phyloP scores from a whole-genome alignment of 2,329 filamentous ascomycete genomes.

The Penicillium sp. region DNA sequence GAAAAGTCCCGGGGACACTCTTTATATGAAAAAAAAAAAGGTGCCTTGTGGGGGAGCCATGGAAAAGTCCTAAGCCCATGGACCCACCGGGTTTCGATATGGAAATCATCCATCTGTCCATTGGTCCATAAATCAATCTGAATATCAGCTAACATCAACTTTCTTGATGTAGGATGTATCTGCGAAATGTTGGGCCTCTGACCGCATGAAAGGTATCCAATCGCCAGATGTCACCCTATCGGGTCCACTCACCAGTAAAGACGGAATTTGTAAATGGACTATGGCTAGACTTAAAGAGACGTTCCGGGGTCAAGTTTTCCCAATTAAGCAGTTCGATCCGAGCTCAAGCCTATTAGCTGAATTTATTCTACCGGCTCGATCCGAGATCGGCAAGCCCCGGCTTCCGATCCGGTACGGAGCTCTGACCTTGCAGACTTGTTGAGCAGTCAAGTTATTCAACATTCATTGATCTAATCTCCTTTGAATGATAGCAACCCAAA shows the following conservation, averaged over 20 bases:
- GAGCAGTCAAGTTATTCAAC: background rate
- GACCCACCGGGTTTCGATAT: conserved; percentile 4
- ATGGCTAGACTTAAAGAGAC: background rate
- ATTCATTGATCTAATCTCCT: background rate
- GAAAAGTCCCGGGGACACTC: background rate
- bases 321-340: conserved; percentile 11
- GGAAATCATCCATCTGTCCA: background rate
- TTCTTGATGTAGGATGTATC: background rate
- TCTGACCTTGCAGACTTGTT: background rate
- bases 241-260: background rate
- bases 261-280: conserved; percentile 14
- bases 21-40: background rate
- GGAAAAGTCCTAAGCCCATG: background rate
- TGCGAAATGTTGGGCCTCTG: background rate
- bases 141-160: conserved; percentile 8
- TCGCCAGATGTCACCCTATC: background rate
- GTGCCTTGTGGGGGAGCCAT: background rate
- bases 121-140: conserved; percentile 6
- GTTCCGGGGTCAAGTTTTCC: conserved; percentile 4
- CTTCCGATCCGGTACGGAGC: background rate
- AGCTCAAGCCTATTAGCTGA: background rate
- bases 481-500: background rate
- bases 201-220: background rate
- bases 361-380: background rate
- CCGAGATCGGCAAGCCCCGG: background rate